Evolutionary conservation across 345 rosid genomes (phyloP).

Genomic region (Pistacia atlantica): DNA sequence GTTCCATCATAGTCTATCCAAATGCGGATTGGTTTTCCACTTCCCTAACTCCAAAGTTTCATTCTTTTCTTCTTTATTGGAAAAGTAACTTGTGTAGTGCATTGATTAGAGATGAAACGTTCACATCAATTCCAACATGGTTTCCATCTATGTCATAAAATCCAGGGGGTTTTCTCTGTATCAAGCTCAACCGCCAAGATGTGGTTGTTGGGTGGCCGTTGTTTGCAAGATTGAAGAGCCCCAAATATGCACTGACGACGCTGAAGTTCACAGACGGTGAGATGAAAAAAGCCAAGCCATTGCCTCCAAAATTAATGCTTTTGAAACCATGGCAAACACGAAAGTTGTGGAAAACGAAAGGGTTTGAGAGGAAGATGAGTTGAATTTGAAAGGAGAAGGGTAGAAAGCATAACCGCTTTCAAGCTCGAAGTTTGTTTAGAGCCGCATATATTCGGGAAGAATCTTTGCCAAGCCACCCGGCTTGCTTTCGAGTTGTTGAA

Average conservation of each 20-base stretch:
- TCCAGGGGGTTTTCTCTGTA: constrained; percentile 42
- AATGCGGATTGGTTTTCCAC: too few species aligned
- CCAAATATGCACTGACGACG: constrained; percentile 44
- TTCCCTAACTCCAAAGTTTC: too few species aligned
- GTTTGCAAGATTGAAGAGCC: constrained; percentile 48
- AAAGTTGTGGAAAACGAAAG: constrained; percentile 46
- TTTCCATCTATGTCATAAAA: constrained; percentile 47
- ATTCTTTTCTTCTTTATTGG: too few species aligned
- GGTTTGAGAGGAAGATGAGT: constrained; percentile 5
- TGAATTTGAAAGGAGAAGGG: neutral
- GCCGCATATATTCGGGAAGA: too few species aligned
- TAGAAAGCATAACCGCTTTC: constrained; percentile 13
- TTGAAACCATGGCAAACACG: constrained; percentile 41
- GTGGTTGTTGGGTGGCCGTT: constrained; percentile 38
- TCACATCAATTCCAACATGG: constrained; percentile 45
- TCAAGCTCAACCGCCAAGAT: constrained; percentile 60
- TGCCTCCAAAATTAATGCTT: constrained; percentile 29
- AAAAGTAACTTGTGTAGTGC: neutral
- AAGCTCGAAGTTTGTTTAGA: too few species aligned
- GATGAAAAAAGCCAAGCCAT: constrained; percentile 46
- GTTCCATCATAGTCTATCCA: constrained; percentile 31
- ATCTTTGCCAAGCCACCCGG: constrained; percentile 24
- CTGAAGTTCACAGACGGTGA: constrained; percentile 33
- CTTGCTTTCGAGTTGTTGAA: neutral
- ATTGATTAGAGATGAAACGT: constrained; percentile 20